phyloP scores from a whole-genome alignment of 2,329 filamentous ascomycete species.

The Xylaria sp. region DNA sequence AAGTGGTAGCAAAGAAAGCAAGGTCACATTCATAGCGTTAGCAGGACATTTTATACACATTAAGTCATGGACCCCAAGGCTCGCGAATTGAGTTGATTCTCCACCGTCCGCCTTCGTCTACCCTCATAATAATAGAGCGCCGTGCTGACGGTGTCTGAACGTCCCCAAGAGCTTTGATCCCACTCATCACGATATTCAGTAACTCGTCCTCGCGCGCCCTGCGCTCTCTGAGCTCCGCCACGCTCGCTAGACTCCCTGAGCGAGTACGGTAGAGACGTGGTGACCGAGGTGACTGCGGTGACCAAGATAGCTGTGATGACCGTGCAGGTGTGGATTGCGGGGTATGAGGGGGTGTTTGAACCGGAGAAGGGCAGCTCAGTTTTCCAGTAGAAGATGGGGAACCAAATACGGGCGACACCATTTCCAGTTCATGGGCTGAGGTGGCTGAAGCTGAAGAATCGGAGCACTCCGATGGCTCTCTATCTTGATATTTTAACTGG shows the following conservation, averaged over 20 bases:
- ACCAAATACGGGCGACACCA: not conserved
- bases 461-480: slow-evolving; percentile 15
- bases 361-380: slow-evolving; percentile 21
- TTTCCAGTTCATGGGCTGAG: slow-evolving; percentile 14
- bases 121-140: slow-evolving; percentile 50
- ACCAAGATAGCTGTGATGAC: not conserved
- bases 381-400: slow-evolving; percentile 23
- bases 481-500: slow-evolving; percentile 27
- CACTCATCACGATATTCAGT: slow-evolving; percentile 52
- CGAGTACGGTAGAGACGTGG: slow-evolving; percentile 44
- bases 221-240: slow-evolving; percentile 42
- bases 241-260: slow-evolving; percentile 45
- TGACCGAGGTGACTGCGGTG: slow-evolving; percentile 3
- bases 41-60: slow-evolving; percentile 11
- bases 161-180: slow-evolving; percentile 49
- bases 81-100: slow-evolving; percentile 49
- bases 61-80: slow-evolving; percentile 31
- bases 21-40: not conserved
- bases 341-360: slow-evolving; percentile 15
- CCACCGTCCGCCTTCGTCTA: slow-evolving; percentile 56
- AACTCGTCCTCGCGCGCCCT: slow-evolving; percentile 49
- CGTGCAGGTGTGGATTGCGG: slow-evolving; percentile 19
- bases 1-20: not conserved
- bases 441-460: slow-evolving; percentile 11
- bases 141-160: not conserved